Conservation (phyloP, 1,284 basidiomycete genomes). For the Papiliotrema laurentii region DNA sequence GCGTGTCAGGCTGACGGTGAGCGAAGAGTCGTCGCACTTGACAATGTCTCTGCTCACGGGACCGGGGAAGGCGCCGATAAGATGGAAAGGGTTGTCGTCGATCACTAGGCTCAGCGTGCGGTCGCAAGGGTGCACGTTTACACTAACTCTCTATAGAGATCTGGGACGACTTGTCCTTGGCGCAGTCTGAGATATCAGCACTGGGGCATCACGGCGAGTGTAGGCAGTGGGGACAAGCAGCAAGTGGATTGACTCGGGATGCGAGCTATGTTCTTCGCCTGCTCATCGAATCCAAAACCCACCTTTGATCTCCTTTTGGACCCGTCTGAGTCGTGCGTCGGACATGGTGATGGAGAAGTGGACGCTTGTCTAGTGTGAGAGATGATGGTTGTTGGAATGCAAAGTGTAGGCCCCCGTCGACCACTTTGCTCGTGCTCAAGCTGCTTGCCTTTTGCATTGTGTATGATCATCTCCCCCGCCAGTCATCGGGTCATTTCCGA, state of each 20-base stretch:
- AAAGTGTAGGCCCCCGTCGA: not conserved
- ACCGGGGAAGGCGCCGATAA: constrained; percentile 84
- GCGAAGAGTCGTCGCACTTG: too few relatives aligned
- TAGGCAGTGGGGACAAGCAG: not conserved
- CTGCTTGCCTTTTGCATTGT: too few relatives aligned
- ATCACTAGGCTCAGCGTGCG: constrained; percentile 62
- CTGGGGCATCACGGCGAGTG: not conserved
- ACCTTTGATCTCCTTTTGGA: constrained; percentile 90
- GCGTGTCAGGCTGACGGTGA: constrained; percentile 59
- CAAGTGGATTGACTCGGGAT: constrained; percentile 4
- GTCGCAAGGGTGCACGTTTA: too few relatives aligned
- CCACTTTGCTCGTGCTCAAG: too few relatives aligned
- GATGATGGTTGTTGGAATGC: not conserved
- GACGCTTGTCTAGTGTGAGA: not conserved
- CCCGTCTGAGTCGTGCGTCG: constrained; percentile 79
- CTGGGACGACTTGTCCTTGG: constrained; percentile 82
- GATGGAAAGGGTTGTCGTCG: constrained; percentile 80
- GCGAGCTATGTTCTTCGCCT: too few relatives aligned
- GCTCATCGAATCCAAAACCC: too few relatives aligned
- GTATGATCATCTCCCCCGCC: too few relatives aligned
- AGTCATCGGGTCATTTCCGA: not conserved
- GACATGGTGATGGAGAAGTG: constrained; percentile 41
- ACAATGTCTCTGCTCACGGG: too few relatives aligned
- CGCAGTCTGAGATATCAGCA: constrained; percentile 62
- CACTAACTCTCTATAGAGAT: constrained; percentile 64